A percentile compares a stretch with the other conserved stretches of the same genome.
Conservation (phyloP, 208 protist species). For the Acanthamoeba triangularis region DNA sequence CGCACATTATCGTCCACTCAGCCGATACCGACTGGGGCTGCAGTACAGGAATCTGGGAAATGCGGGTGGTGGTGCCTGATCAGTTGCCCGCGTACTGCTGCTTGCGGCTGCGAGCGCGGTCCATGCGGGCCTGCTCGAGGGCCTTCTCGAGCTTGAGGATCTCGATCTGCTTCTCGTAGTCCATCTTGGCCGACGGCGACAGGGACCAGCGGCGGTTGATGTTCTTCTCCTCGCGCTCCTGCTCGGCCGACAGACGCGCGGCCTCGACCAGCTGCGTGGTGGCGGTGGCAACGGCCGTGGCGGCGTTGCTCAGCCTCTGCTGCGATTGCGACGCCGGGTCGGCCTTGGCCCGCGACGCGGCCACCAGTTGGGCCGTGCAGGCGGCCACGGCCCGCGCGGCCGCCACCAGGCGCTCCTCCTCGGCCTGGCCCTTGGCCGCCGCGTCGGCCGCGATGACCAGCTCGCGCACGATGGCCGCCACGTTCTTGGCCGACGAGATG, state of each 20-base stretch:
- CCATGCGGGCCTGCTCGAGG: constrained; percentile 72
- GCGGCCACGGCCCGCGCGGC: constrained; percentile 56
- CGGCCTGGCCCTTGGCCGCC: neutral
- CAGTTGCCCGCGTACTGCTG: neutral
- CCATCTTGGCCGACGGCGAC: constrained; percentile 3
- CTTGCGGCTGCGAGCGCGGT: constrained; percentile 53
- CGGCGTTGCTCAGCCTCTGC: constrained; percentile 3
- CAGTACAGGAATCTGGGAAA: too few species aligned
- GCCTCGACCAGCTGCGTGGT: constrained; percentile 68
- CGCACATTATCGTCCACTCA: too few species aligned
- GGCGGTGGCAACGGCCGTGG: constrained; percentile 32
- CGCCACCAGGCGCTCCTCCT: constrained; percentile 66
- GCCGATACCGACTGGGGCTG: too few species aligned
- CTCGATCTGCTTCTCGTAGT: constrained; percentile 73
- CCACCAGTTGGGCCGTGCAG: constrained; percentile 66
- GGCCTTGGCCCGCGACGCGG: constrained; percentile 56
- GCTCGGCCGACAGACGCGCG: constrained; percentile 12
- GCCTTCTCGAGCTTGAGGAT: constrained; percentile 78
- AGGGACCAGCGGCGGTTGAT: constrained; percentile 70
- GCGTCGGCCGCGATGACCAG: neutral
- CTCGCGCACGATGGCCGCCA: constrained; percentile 15
- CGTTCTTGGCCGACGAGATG: constrained; percentile 38
- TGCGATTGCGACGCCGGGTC: constrained; percentile 17
- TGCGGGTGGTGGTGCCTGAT: too few species aligned
- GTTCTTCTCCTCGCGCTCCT: constrained; percentile 35